Evolutionary conservation across 331 rosid genomes (phyloP), one percentile per base, ranked within the genome.

Genomic region (Acacia concinna): DNA sequence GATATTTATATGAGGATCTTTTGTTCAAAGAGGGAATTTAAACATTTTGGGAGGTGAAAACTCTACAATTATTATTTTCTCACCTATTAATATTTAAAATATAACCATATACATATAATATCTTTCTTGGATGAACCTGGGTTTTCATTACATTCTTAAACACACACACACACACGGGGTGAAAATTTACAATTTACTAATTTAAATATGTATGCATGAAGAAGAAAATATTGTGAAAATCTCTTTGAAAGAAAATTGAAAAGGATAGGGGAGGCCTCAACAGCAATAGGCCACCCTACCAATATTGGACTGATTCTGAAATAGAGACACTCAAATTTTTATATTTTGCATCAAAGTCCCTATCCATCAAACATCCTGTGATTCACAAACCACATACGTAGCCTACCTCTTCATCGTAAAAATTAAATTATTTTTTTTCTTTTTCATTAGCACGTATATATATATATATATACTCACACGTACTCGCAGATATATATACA

Each of bases 351-450:
- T 68, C 49, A 13, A 5, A 25, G 23, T 57, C 90, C 65, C 57
- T 32, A 46, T 77, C 57, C 28, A 38, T 77, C 82, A 51, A 78
- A 73, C 85, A 34, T 47, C 70, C 82, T 32, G 87, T 85, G 91
- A 89, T 80, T 82, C n/a, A 46, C 25, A 79, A 84, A 11, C 71
- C 4, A 62, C 78, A 66, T 73, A 87, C 91, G 93, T 87, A 85
- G 87, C 90, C 34, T 43, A 27, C 46, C 79, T 82, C 79, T 9
- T 49, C 31, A 87, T 85, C 93, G n/a, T 51, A 62, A 68, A 81
- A 60, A 82, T n/a, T n/a, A 6, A 52, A 51, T 41, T 40, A 14
- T 60, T 17, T 31, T 31, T 62, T 62, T 14, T 2, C 38, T 62
- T 31, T 31, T 18, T 31, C 37, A 14, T 31, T 46, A 23, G 44